These are phyloP conservation scores for Candida maesae DNA, from an alignment of 805 yeast species.

Conservation along the genomic window DNA sequence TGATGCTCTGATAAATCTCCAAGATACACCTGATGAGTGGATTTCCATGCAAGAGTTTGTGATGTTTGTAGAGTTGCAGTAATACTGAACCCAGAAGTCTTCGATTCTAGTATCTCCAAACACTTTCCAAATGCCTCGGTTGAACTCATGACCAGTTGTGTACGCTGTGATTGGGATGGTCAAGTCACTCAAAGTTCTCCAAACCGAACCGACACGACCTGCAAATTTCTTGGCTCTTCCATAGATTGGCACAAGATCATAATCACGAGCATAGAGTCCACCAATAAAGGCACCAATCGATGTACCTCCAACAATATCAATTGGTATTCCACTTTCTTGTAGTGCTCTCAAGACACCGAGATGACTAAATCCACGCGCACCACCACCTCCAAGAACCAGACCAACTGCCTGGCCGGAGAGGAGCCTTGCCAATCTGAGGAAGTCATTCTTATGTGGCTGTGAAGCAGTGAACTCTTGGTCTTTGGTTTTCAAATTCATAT, in stretches of 20 bases:
- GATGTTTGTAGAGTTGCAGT: slow-evolving; percentile 88
- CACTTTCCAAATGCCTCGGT: slow-evolving; percentile 95
- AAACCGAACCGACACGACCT: slow-evolving; percentile 72
- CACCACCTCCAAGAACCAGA: slow-evolving; percentile 94
- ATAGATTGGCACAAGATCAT: slow-evolving; percentile 85
- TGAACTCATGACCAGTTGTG: slow-evolving; percentile 95
- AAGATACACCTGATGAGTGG: slow-evolving; percentile 87
- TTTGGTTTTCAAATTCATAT: slow-evolving; percentile 13
- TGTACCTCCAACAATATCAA: slow-evolving; percentile 93
- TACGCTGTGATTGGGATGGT: slow-evolving; percentile 94
- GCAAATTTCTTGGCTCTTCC: slow-evolving; percentile 88
- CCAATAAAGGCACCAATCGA: slow-evolving; percentile 96
- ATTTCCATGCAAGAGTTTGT: slow-evolving; percentile 95
- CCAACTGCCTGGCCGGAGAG: slow-evolving; percentile 93
- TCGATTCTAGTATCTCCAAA: slow-evolving; percentile 91
- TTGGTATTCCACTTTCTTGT: slow-evolving; percentile 90
- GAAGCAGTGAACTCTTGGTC: slow-evolving; percentile 26
- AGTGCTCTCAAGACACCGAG: slow-evolving; percentile 87
- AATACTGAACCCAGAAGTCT: slow-evolving; percentile 91
- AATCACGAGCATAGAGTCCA: slow-evolving; percentile 89
- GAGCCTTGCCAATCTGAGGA: slow-evolving; percentile 82
- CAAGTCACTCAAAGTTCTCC: slow-evolving; percentile 82
- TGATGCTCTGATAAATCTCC: slow-evolving; percentile 94
- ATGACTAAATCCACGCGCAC: slow-evolving; percentile 92
- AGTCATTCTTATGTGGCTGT: slow-evolving; percentile 74